phyloP scores from a whole-genome alignment of 2,329 filamentous ascomycete genomes.

The Fusarium euwallaceae region DNA sequence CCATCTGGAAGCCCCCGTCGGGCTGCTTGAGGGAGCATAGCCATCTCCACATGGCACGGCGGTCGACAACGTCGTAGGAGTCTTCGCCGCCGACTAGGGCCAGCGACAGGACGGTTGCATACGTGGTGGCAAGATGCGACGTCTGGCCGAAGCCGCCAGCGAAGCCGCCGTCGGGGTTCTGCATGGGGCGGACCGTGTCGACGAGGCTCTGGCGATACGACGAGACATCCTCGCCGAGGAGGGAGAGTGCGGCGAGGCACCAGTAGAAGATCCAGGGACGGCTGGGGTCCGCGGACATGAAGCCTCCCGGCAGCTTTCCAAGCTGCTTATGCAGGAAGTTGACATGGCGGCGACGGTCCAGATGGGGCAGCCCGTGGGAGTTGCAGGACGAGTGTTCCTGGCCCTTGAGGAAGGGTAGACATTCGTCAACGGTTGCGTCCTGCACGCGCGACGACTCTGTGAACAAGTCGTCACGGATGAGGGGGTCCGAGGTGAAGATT shows the following conservation, averaged over 20 bases:
- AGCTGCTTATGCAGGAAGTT: constrained; percentile 72
- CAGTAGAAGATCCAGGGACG: constrained; percentile 97
- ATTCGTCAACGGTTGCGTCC: constrained; percentile 75
- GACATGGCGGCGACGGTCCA: constrained; percentile 75
- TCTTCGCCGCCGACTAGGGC: constrained; percentile 82
- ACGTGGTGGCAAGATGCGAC: constrained; percentile 90
- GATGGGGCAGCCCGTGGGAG: constrained; percentile 77
- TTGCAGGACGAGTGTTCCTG: constrained; percentile 71
- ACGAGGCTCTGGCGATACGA: constrained; percentile 78
- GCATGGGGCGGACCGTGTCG: constrained; percentile 82
- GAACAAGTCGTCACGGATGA: constrained; percentile 73
- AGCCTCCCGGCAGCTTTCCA: constrained; percentile 74
- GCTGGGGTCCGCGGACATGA: constrained; percentile 84
- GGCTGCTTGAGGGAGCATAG: constrained; percentile 87
- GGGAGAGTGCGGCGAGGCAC: constrained; percentile 80
- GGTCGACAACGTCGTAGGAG: constrained; percentile 81
- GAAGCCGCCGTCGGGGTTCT: constrained; percentile 88
- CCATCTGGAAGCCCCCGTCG: constrained; percentile 91
- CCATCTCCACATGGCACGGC: constrained; percentile 91
- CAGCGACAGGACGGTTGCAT: constrained; percentile 84
- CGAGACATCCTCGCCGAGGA: constrained; percentile 80
- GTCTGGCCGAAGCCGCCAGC: constrained; percentile 93
- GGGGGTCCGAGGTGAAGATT: constrained; percentile 70
- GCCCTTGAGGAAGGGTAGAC: constrained; percentile 75
- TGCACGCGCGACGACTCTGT: constrained; percentile 79